Conservation (phyloP, 2,329 filamentous ascomycete genomes). For the Cladophialophora chaetospira region DNA sequence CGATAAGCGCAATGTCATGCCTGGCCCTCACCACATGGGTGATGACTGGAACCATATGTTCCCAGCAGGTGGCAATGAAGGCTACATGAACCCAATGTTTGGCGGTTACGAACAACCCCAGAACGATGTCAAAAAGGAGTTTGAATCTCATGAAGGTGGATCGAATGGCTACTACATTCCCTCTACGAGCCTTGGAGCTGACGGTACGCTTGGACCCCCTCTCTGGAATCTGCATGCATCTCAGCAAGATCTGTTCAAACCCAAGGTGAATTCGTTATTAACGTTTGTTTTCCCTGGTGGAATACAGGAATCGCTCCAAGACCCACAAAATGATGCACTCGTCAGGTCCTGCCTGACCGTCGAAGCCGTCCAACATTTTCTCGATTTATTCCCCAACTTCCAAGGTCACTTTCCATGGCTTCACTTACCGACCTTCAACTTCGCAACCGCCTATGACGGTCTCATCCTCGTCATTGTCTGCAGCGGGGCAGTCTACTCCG, state of each 20-base stretch:
- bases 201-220: slow-evolving; percentile 51
- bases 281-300: slow-evolving; percentile 61
- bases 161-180: slow-evolving; percentile 52
- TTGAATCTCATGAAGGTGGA: slow-evolving; percentile 52
- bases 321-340: slow-evolving; percentile 54
- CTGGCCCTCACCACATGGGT: slow-evolving; percentile 55
- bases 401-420: slow-evolving; percentile 73
- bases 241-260: slow-evolving; percentile 52
- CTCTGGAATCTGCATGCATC: slow-evolving; percentile 51
- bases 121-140: slow-evolving; percentile 57
- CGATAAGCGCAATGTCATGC: slow-evolving; percentile 57
- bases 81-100: slow-evolving; percentile 64
- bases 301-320: slow-evolving; percentile 58
- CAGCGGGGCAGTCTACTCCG: slow-evolving; percentile 73
- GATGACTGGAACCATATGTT: slow-evolving; percentile 77
- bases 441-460: slow-evolving; percentile 66
- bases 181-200: slow-evolving; percentile 48
- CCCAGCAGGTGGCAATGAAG: slow-evolving; percentile 69
- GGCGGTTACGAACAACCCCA: slow-evolving; percentile 70
- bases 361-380: slow-evolving; percentile 70
- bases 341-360: slow-evolving; percentile 61
- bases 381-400: slow-evolving; percentile 71
- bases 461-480: slow-evolving; percentile 71
- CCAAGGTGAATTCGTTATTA: slow-evolving; percentile 50
- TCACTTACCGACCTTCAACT: slow-evolving; percentile 70